Evolutionary conservation across 345 rosid genomes (phyloP).

Genomic region (Murraya paniculata): DNA sequence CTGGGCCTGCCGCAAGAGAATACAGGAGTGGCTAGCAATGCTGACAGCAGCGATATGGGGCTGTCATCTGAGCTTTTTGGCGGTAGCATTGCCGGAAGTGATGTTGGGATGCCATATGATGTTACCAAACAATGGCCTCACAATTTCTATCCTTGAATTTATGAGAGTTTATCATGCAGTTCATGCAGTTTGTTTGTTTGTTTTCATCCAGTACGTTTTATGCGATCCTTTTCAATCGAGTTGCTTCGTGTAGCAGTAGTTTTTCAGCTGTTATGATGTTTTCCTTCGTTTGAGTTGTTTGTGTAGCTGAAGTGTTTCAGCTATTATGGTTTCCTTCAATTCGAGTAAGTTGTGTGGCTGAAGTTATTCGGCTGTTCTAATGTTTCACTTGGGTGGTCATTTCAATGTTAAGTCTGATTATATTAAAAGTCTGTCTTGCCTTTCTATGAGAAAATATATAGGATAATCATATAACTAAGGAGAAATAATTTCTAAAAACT

Average conservation of each 20-base stretch:
- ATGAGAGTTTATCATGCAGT: neutral
- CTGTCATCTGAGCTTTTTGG: neutral
- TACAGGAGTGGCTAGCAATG: neutral
- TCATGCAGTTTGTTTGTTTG: neutral
- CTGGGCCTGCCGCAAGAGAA: neutral
- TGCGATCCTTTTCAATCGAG: neutral
- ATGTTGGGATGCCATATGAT: constrained; percentile 8
- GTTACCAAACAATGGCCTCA: neutral
- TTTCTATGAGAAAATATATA: neutral
- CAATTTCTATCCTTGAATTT: constrained; percentile 1
- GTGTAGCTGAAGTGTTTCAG: neutral
- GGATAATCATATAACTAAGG: neutral
- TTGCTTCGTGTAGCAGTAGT: neutral
- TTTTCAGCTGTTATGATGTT: neutral
- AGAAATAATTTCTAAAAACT: neutral
- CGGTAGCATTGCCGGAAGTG: neutral
- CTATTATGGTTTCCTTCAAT: neutral
- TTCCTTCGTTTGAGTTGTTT: neutral
- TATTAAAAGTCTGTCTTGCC: neutral
- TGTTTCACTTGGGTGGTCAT: neutral
- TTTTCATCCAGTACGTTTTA: neutral
- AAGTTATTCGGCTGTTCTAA: neutral
- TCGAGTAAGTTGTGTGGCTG: neutral
- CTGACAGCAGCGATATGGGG: neutral
- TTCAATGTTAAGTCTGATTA: neutral